Evolutionary conservation across 192 early-diverging fungal genomes (phyloP).

Genomic region (Coemansia nantahalensis): DNA sequence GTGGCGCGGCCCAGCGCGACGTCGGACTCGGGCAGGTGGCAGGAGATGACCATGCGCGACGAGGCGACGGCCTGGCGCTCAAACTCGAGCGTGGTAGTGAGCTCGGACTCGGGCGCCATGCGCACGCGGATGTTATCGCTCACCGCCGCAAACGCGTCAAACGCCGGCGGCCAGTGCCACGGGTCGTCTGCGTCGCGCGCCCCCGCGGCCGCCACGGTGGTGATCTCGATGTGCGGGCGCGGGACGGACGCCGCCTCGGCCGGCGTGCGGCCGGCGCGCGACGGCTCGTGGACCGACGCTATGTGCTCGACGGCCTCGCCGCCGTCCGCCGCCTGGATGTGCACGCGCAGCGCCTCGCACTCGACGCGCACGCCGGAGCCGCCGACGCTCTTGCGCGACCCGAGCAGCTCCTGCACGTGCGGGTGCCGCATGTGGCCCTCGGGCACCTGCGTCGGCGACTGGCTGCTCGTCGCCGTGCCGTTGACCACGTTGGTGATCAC

Average conservation of each 20-base stretch:
- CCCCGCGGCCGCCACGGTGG: constrained; percentile 23
- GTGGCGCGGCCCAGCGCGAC: constrained; percentile 18
- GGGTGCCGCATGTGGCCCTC: constrained; percentile 51
- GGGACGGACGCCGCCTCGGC: constrained; percentile 27
- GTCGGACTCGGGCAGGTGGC: constrained; percentile 48
- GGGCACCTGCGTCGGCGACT: constrained; percentile 30
- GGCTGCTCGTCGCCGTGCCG: constrained; percentile 49
- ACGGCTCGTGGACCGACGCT: constrained; percentile 35
- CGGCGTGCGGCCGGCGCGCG: neutral
- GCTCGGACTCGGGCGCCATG: constrained; percentile 48
- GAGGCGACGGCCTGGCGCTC: constrained; percentile 40
- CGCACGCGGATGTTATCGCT: constrained; percentile 51
- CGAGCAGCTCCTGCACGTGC: constrained; percentile 51
- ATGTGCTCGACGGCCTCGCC: constrained; percentile 30
- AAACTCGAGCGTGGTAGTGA: constrained; percentile 46
- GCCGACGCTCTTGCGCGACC: constrained; percentile 44
- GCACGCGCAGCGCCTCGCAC: constrained; percentile 33
- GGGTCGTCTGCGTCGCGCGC: neutral
- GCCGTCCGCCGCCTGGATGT: constrained; percentile 38
- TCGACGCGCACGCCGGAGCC: constrained; percentile 50
- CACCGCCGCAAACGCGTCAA: constrained; percentile 46
- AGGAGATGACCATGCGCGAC: constrained; percentile 44
- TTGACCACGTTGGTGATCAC: constrained; percentile 54
- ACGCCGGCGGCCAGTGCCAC: constrained; percentile 37
- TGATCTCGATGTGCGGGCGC: constrained; percentile 50